These are phyloP conservation scores for Tillandsia leiboldiana DNA, from an alignment of 176 grass and related monocot genomes.

Conservation along the genomic window DNA sequence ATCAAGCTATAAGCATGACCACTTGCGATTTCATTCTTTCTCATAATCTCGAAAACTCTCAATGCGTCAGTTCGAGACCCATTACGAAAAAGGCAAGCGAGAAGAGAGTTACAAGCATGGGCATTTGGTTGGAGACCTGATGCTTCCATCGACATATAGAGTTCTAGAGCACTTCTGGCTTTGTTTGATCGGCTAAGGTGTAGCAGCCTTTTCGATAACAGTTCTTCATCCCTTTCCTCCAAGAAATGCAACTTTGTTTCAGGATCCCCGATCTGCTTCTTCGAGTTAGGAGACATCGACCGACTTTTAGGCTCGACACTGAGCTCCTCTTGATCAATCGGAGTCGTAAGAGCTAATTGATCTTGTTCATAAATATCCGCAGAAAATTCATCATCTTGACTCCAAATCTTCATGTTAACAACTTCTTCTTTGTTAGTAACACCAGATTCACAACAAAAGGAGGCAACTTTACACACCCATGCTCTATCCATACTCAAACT, in stretches of 20 bases:
- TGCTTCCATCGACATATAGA: slow-evolving; percentile 72
- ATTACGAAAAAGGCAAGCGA: slow-evolving; percentile 42
- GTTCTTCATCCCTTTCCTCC: slow-evolving; percentile 73
- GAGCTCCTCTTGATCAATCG: slow-evolving; percentile 15
- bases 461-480: slow-evolving; percentile 32
- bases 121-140: slow-evolving; percentile 47
- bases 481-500: slow-evolving; percentile 1
- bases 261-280: slow-evolving; percentile 14
- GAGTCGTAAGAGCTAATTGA: slow-evolving; percentile 21
- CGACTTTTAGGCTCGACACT: slow-evolving; percentile 5
- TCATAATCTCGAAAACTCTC: slow-evolving; percentile 55
- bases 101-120: slow-evolving; percentile 76
- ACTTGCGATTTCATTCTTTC: slow-evolving; percentile 34
- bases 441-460: slow-evolving; percentile 29
- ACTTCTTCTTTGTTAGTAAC: slow-evolving; percentile 32
- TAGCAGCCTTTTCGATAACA: slow-evolving; percentile 55
- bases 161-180: slow-evolving; percentile 58
- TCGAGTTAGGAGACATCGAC: slow-evolving; percentile 1
- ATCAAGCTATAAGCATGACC: slow-evolving; percentile 71
- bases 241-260: slow-evolving; percentile 54
- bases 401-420: slow-evolving; percentile 7
- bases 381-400: slow-evolving; percentile 10
- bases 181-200: slow-evolving; percentile 71
- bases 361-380: slow-evolving; percentile 2
- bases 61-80: slow-evolving; percentile 34